phyloP scores from a whole-genome alignment of 306 rosid species.

The Acacia melanoxylon region DNA sequence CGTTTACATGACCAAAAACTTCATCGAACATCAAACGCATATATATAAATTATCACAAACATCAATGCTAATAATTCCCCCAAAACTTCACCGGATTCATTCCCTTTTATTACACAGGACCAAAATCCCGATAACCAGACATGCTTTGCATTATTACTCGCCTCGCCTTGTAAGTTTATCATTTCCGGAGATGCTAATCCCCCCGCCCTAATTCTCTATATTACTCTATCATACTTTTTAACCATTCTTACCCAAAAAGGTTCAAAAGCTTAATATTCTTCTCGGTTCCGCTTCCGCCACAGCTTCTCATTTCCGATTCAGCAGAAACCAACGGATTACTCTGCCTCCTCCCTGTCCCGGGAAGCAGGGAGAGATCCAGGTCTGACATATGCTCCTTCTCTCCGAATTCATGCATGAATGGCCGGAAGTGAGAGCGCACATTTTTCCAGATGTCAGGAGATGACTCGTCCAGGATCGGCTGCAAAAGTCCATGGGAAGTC shows the following conservation, averaged over 20 bases:
- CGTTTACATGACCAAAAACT: too few species aligned
- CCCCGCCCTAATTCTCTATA: background rate
- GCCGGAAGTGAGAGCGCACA: background rate
- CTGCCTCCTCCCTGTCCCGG: background rate
- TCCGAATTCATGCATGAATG: background rate
- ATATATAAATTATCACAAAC: background rate
- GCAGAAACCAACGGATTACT: constrained; percentile 32
- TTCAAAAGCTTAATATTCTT: constrained; percentile 47
- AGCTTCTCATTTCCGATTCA: constrained; percentile 37
- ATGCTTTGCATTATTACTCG: background rate
- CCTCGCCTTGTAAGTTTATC: background rate
- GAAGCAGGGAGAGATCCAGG: background rate
- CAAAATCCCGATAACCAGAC: background rate
- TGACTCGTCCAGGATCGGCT: background rate
- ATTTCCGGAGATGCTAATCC: background rate
- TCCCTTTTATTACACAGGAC: background rate
- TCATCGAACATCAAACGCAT: too few species aligned
- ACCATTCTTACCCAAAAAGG: constrained; percentile 32
- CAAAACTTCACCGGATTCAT: constrained; percentile 11
- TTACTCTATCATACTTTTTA: background rate
- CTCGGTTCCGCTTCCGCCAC: constrained; percentile 10
- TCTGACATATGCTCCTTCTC: background rate
- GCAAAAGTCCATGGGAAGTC: background rate
- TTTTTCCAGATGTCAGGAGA: background rate
- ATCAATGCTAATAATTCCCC: background rate